Evolutionary conservation across 345 rosid species (phyloP), one percentile per base, ranked within the genome.

Genomic region (Hibiscus mutabilis): DNA sequence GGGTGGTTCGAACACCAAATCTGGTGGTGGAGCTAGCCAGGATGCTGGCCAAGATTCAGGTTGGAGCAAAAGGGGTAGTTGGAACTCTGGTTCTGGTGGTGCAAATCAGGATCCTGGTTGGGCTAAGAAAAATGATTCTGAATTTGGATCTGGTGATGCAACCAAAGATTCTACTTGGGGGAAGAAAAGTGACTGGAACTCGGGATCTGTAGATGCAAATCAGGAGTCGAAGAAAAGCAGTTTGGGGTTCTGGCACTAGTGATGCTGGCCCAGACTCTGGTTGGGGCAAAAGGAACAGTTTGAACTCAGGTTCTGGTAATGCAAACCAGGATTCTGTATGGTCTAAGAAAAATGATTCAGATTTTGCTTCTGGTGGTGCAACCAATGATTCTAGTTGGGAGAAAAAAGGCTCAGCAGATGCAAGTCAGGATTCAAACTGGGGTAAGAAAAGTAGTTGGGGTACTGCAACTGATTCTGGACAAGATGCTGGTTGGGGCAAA

Each of bases 341-440:
- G 86, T 77, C 77, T 0, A 82, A 62, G 58, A 70, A 72, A 72
- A 68, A 51, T 37, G 73, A 74, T 33, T 56, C 56, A 19, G 7
- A 25, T 3, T 60, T 47, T 2, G 66, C 18, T 42, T 16, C 61
- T 55, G 66, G 19, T 33, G 15, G 13, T 21, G 76, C 60, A 15
- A 68, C 58, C 22, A 42, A 65, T 35, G 74, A 70, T 21, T 67
- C 81, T 73, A 74, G 82, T 27, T 77, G 86, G 81, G 84, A 80
- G 13, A 75, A 78, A 55, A 75, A 78, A 46, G 74, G 65, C 47
- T 58, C 74, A 46, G 69, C 56, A 3, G 61, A 66, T 74, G 68
- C 2, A 63, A 68, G 31, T 22, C 57, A 61, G 52, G 60, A 52
- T 4, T 49, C 33, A 42, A 71, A 75, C 60, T 81, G 82, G 47